phyloP scores from a whole-genome alignment of 306 rosid species.

The Chamaecrista fasciculata region DNA sequence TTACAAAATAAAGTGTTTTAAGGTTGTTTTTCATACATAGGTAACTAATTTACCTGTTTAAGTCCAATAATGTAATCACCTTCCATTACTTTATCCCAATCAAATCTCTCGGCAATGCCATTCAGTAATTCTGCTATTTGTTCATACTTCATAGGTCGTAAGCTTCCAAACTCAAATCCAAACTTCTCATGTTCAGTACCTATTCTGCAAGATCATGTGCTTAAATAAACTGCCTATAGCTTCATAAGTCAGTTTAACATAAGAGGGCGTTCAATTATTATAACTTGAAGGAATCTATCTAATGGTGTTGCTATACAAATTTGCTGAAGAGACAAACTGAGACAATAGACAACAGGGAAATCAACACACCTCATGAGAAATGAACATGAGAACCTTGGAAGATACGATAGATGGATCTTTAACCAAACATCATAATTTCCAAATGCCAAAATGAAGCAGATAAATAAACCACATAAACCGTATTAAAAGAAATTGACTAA shows the following conservation, averaged over 20 bases:
- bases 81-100: conserved; percentile 93
- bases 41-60: conserved; percentile 58
- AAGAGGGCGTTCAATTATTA: not conserved
- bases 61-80: conserved; percentile 91
- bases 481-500: not conserved
- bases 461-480: not conserved
- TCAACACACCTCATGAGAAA: not conserved
- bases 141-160: conserved; percentile 78
- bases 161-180: conserved; percentile 77
- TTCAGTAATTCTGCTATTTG: conserved; percentile 83
- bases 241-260: not conserved
- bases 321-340: conserved; percentile 12
- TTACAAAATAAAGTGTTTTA: not conserved
- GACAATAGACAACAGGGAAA: not conserved
- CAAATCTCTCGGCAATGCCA: conserved; percentile 91
- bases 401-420: not conserved
- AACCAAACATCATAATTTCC: not conserved
- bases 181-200: conserved; percentile 99
- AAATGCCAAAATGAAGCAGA: not conserved
- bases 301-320: conserved; percentile 5
- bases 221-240: conserved; percentile 17
- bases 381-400: conserved; percentile 8
- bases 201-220: conserved; percentile 59
- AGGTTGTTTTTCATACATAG: not conserved
- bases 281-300: conserved; percentile 2